Conservation (phyloP, 2,329 filamentous ascomycete genomes). For the Colletotrichum destructivum region DNA sequence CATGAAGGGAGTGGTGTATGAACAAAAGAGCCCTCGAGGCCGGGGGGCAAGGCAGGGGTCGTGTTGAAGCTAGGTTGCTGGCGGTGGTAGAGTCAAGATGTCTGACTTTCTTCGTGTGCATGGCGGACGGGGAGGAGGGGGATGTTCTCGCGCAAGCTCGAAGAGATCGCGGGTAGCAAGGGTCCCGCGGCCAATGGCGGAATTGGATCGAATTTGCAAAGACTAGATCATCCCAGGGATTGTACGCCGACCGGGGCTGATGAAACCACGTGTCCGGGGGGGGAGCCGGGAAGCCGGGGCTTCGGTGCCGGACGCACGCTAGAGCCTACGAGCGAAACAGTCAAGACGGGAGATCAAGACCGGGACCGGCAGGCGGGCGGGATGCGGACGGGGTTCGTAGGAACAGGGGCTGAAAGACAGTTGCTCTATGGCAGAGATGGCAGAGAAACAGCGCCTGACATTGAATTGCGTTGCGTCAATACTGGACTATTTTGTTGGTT, state of each 20-base stretch:
- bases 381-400: neutral
- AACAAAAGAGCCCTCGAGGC: neutral
- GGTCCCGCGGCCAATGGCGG: neutral
- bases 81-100: neutral
- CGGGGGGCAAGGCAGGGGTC: neutral
- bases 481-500: too few relatives aligned
- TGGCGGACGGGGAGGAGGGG: neutral
- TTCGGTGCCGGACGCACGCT: slow-evolving; percentile 1
- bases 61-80: neutral
- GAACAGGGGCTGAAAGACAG: neutral
- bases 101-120: neutral
- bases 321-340: neutral
- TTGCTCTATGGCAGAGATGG: too few relatives aligned
- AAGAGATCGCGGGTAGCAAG: slow-evolving; percentile 10
- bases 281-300: slow-evolving; percentile 21
- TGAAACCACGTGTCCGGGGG: slow-evolving; percentile 26
- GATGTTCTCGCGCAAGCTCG: neutral
- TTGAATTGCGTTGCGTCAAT: too few relatives aligned
- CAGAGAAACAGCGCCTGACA: too few relatives aligned
- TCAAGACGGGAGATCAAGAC: neutral
- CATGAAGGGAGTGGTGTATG: slow-evolving; percentile 11
- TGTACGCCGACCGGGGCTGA: slow-evolving; percentile 12
- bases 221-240: slow-evolving; percentile 32
- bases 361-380: slow-evolving; percentile 7
- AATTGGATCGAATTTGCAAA: slow-evolving; percentile 3